Base-by-base conservation (phyloP, 495 filamentous ascomycete species). In the Cercophora scortea region DNA sequence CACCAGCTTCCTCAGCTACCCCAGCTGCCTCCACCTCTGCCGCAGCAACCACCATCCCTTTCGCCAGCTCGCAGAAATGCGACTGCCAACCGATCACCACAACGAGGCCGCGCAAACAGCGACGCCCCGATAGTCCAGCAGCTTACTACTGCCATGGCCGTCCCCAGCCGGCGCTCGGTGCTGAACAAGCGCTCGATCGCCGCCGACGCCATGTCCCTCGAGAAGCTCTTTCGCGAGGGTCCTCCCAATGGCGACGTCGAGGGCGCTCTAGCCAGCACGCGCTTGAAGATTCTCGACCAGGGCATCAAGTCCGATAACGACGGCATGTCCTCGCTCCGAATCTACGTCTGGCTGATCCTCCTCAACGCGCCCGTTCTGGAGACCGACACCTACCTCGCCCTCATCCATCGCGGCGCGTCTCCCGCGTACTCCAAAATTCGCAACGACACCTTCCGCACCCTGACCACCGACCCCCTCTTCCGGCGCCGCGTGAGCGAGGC, bases 351-450 rank as follows among this genome's bases (percentile, higher is more conserved):
- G 93, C 77, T 96, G 17, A 87, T 94, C 49, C 79, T 98, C 32
- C 85, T 97, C 52, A 84, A 92, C 62, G 84, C 90, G 36, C 82
- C 89, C 8, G 82, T 95, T 13, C 71, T 96, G 50, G 76, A 80
- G 18, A 95, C 94, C 52, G 86, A 95, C 61, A 75, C 83, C 47
- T 97, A 99, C 63, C 86, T 97, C 52, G 78, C 82, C 50, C 83
- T 99, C 17, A 86, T 97, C 53, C 90, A 93, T 60, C 90, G 92
- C 50, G 91, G 91, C 45, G 85, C 92, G 10, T 96, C 91, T 1
- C 90, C 90, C 3, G 90, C 89, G 12, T 95, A 99, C 67, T 81
- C 88, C 42, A 99, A 99, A 69, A 99, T 99, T 62, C 87, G 90
- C 61, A 95, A 99, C 59, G 93, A 99, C 65, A 95, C 93, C 32